Evolutionary conservation across 257 asterid species (phyloP).

Genomic region (Nicotiana paniculata): DNA sequence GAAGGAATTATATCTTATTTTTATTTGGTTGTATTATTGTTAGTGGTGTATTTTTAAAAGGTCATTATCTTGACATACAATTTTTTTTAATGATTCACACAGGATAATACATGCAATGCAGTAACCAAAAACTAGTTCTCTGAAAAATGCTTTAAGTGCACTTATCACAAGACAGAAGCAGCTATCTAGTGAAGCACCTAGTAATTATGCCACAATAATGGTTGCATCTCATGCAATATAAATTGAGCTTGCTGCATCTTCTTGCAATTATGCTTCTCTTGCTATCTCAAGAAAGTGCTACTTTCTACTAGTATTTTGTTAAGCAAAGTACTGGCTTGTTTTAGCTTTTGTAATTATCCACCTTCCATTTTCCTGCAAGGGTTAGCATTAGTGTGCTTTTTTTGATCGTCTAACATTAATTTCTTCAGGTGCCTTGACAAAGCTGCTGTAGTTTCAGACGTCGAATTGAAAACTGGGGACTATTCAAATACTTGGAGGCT

Average conservation of each 20-base stretch:
- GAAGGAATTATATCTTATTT: neutral
- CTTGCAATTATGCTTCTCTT: neutral
- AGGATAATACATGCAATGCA: neutral
- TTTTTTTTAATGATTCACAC: neutral
- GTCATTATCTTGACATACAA: neutral
- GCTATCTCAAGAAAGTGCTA: neutral
- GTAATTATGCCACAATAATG: neutral
- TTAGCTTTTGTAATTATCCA: neutral
- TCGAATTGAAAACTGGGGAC: constrained; percentile 43
- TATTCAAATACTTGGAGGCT: constrained; percentile 70
- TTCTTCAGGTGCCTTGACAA: constrained; percentile 75
- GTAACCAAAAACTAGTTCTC: neutral
- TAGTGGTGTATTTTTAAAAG: neutral
- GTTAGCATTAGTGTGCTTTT: neutral
- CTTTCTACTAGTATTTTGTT: neutral
- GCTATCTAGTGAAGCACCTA: neutral
- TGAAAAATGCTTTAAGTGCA: neutral
- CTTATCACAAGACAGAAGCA: too few species aligned
- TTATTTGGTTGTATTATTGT: neutral
- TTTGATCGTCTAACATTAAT: neutral
- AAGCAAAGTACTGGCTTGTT: neutral
- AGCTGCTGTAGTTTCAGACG: constrained; percentile 57
- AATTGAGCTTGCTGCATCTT: neutral
- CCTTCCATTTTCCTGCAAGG: neutral
- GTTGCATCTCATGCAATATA: neutral